Base-by-base conservation (phyloP, 2,329 filamentous ascomycete genomes). In the Akanthomyces lecanii region DNA sequence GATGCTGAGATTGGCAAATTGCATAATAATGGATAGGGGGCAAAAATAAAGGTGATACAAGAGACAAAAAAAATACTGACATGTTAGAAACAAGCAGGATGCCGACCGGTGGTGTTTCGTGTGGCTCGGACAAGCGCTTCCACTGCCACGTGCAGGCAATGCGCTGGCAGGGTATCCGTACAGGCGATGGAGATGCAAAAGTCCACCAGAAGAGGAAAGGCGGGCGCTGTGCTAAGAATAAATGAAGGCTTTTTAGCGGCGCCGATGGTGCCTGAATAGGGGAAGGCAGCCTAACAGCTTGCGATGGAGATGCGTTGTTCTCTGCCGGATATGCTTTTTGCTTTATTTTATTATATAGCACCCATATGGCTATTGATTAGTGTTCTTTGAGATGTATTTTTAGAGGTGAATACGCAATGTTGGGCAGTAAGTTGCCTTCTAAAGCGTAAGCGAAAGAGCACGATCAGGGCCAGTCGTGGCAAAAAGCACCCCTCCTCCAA, bases 141-240 rank as follows among this genome's bases (percentile, higher is more conserved):
- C 33, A 45, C 28, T 56, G 52, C 61, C 61, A 50, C 54, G 28
- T 56, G 47, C 45, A 21, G 45, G 45, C n/a, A 48, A 14, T 11
- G 45, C 5, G 21, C n/a, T 25, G 6, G 21, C 8, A 14, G 11
- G 18, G 42, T 45, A 45, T 16, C 5, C 5, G 42, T 11, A 42
- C 14, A 40, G 38, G 38, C 14, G 16, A 40, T 40, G 38, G 14
- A 40, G 14, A 38, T 10, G 38, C 14, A 14, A 16, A 38, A 40
- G 12, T 5, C 38, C 38, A 40, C 38, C 16, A 40, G 45, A 44
- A 16, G 21, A 21, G 21, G 21, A 56, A 56, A 16, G 38, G 30
- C 21, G 25, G 45, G 40, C 21, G 45, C 23, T 48, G 45, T 48
- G 45, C 45, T 48, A 28, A 28, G n/a, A 48, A 48, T 48, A 48